Evolutionary conservation across 306 rosid genomes (phyloP).

Genomic region (peach (Prunus persica)): Prunus_persica_NCBIv2 NC_034011.1:24928001-24928500

Average conservation of each 20-base stretch:
- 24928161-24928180: conserved; percentile 42
- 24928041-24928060: conserved; percentile 25
- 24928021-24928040: conserved; percentile 7
- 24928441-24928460: too few relatives aligned
- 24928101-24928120: conserved; percentile 74
- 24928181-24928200: conserved; percentile 26
- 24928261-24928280: neutral
- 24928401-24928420: too few relatives aligned
- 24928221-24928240: neutral
- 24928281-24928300: too few relatives aligned
- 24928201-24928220: conserved; percentile 11
- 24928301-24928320: neutral
- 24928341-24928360: neutral
- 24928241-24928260: neutral
- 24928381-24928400: too few relatives aligned
- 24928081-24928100: conserved; percentile 60
- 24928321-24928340: neutral
- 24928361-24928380: too few relatives aligned
- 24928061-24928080: conserved; percentile 50
- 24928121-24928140: conserved; percentile 62
- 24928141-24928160: conserved; percentile 71
- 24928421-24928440: too few relatives aligned
- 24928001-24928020: conserved; percentile 7
- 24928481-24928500: too few relatives aligned
- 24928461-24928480: neutral